These are phyloP conservation scores for Monosporozyma servazzii DNA, from an alignment of 805 yeast species.

Conservation along the genomic window DNA sequence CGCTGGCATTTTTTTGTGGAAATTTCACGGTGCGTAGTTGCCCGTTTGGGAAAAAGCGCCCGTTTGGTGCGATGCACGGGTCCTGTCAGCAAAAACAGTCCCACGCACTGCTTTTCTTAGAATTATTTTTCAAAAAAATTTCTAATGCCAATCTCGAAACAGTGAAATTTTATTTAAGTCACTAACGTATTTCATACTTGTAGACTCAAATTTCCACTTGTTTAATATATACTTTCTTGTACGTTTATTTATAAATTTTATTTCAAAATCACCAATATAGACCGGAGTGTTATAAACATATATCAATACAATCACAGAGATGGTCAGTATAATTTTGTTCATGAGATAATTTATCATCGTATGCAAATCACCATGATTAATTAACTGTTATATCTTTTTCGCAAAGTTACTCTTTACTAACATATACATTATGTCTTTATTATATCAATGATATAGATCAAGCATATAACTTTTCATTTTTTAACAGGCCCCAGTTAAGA, in stretches of 20 bases:
- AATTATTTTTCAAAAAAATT: background rate
- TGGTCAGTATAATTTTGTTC: constrained; percentile 63
- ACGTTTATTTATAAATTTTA: background rate
- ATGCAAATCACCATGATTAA: background rate
- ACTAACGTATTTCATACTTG: background rate
- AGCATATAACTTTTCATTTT: too few relatives aligned
- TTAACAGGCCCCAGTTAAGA: constrained; percentile 82
- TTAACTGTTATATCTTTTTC: background rate
- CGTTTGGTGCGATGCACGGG: background rate
- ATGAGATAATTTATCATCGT: constrained; percentile 1
- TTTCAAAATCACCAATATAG: constrained; percentile 25
- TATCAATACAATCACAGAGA: constrained; percentile 64
- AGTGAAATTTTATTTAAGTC: background rate
- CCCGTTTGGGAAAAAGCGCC: background rate
- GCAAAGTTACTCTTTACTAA: constrained; percentile 4
- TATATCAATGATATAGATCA: too few relatives aligned
- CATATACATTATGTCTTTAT: too few relatives aligned
- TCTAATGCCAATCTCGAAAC: background rate
- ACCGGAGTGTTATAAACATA: constrained; percentile 80
- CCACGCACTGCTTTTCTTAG: background rate
- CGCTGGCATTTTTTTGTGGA: background rate
- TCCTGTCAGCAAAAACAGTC: background rate
- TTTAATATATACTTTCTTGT: background rate
- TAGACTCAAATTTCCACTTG: background rate
- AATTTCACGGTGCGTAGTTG: background rate